These are phyloP conservation scores for Amaranthus hypochondriacus DNA, from an alignment of 148 eudicot species.

Conservation along the genomic window DNA sequence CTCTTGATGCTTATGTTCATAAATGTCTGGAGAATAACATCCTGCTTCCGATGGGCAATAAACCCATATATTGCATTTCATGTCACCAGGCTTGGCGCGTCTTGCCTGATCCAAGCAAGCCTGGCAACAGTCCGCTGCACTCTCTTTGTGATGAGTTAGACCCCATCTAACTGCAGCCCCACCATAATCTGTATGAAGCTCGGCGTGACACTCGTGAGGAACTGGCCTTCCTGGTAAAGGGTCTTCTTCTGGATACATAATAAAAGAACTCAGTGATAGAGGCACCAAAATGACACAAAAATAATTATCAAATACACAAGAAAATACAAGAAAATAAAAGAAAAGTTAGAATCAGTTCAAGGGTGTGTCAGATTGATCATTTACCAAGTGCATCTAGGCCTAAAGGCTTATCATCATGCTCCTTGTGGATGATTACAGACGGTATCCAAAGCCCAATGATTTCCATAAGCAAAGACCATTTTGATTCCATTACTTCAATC, in stretches of 20 bases:
- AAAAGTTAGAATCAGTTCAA: background rate
- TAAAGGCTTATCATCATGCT: constrained; percentile 80
- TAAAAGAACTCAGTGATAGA: background rate
- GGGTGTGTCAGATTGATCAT: constrained; percentile 1
- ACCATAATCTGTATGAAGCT: constrained; percentile 77
- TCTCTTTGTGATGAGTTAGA: constrained; percentile 84
- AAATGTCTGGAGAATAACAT: constrained; percentile 88
- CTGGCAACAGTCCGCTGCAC: constrained; percentile 91
- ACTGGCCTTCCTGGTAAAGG: constrained; percentile 67
- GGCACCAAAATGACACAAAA: background rate
- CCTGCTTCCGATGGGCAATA: constrained; percentile 90
- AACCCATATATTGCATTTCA: constrained; percentile 91
- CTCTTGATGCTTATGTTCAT: constrained; percentile 74
- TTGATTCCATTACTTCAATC: constrained; percentile 48
- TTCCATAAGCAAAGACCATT: constrained; percentile 61
- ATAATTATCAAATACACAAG: background rate
- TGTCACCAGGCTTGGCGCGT: constrained; percentile 59
- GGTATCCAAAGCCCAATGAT: constrained; percentile 88
- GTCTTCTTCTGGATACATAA: constrained; percentile 48
- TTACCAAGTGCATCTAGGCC: constrained; percentile 69
- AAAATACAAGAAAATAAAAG: background rate
- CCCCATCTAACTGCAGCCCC: constrained; percentile 96
- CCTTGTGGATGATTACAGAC: constrained; percentile 39
- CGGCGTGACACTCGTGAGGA: constrained; percentile 74
- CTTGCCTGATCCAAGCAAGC: constrained; percentile 87